These are phyloP conservation scores for Aspergillus eucalypticola DNA, from an alignment of 2,329 filamentous ascomycete species.

Conservation along the genomic window DNA sequence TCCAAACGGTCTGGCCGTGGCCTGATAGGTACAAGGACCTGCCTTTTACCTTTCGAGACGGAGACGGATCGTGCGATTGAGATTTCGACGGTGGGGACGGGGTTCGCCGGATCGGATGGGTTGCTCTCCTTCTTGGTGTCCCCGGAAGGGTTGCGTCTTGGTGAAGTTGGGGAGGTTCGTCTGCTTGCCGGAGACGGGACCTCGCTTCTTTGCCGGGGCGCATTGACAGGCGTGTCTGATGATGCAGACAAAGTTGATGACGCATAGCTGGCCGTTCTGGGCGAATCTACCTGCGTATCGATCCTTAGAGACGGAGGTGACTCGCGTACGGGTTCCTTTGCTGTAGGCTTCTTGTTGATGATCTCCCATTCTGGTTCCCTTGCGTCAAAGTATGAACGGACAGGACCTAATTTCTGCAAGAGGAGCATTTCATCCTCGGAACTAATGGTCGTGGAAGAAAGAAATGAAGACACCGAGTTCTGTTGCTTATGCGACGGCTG, in stretches of 20 bases:
- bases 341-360: conserved; percentile 17
- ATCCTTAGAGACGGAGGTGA: conserved; percentile 11
- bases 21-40: conserved; percentile 40
- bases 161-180: not conserved
- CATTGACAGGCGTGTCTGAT: conserved; percentile 18
- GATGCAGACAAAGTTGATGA: conserved; percentile 17
- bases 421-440: conserved; percentile 19
- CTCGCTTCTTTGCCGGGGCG: conserved; percentile 13
- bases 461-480: conserved; percentile 20
- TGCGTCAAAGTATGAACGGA: conserved; percentile 19
- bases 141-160: conserved; percentile 20
- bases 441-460: conserved; percentile 18
- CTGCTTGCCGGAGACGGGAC: conserved; percentile 18
- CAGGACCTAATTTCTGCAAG: conserved; percentile 18
- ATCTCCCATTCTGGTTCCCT: conserved; percentile 28
- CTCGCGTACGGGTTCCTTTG: not conserved
- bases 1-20: conserved; percentile 25
- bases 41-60: conserved; percentile 35
- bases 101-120: conserved; percentile 7
- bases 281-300: conserved; percentile 17
- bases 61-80: conserved; percentile 44
- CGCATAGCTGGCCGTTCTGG: conserved; percentile 14
- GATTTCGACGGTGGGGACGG: conserved; percentile 32
- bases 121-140: conserved; percentile 16
- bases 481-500: conserved; percentile 17